These are phyloP conservation scores for Perkinsus marinus DNA, from an alignment of 169 alveolate genomes.

Conservation along the genomic window DNA sequence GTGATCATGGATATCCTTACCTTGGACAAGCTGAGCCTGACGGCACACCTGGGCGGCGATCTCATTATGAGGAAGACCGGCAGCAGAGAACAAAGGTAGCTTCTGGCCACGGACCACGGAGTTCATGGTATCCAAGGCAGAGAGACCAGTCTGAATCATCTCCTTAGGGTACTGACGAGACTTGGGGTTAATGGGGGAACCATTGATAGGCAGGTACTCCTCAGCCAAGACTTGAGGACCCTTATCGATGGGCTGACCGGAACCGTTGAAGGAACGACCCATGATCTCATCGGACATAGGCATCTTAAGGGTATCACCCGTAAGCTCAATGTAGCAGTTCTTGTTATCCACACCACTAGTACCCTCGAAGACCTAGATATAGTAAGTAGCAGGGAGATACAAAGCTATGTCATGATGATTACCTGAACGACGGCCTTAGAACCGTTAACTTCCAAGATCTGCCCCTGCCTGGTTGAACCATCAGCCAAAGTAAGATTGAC, in stretches of 20 bases:
- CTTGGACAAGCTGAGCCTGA: constrained; percentile 92
- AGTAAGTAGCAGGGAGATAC: background rate
- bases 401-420: background rate
- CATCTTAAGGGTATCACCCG: constrained; percentile 96
- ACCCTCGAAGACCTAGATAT: constrained; percentile 95
- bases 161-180: constrained; percentile 27
- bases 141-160: constrained; percentile 96
- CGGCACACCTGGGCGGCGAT: constrained; percentile 99
- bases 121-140: constrained; percentile 99
- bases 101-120: constrained; percentile 99
- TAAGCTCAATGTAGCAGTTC: constrained; percentile 85
- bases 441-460: constrained; percentile 92
- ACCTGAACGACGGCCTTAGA: constrained; percentile 85
- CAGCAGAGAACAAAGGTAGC: constrained; percentile 98
- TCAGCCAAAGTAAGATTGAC: constrained; percentile 84
- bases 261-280: constrained; percentile 98
- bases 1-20: constrained; percentile 93
- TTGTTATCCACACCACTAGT: constrained; percentile 95
- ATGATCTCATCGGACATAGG: constrained; percentile 64
- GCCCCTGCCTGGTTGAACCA: constrained; percentile 91
- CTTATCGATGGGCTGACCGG: constrained; percentile 97
- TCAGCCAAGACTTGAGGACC: constrained; percentile 72
- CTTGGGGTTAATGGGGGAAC: constrained; percentile 25
- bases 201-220: constrained; percentile 24
- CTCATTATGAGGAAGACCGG: constrained; percentile 99